Conservation (phyloP, 2,329 filamentous ascomycete genomes). For the Chalaropsis ovoidea region DNA sequence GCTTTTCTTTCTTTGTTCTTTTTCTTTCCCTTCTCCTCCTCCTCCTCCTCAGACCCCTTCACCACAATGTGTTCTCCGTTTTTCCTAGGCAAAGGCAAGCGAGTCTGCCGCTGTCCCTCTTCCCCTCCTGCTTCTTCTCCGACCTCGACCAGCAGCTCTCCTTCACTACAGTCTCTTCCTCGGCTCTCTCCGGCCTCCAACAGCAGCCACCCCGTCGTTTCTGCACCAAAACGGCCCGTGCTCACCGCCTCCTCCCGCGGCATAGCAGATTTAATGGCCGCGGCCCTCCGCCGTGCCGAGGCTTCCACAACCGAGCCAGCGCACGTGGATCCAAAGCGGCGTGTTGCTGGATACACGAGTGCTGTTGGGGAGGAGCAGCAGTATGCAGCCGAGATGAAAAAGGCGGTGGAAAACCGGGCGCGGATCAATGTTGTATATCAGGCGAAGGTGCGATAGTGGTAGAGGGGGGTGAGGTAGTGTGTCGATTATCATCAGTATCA, state of each 20-base stretch:
- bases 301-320: background rate
- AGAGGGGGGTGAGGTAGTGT: background rate
- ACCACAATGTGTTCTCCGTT: constrained; percentile 22
- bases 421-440: background rate
- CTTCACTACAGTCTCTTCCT: background rate
- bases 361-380: background rate
- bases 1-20: background rate
- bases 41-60: background rate
- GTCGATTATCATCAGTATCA: too few relatives aligned
- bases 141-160: background rate
- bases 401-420: background rate
- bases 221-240: background rate
- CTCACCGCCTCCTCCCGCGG: background rate
- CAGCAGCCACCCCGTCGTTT: background rate
- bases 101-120: constrained; percentile 8
- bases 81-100: constrained; percentile 21
- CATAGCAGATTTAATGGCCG: background rate
- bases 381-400: constrained; percentile 1
- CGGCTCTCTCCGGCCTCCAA: background rate
- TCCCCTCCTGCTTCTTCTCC: background rate
- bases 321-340: background rate
- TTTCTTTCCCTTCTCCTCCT: background rate
- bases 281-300: background rate
- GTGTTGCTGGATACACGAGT: background rate
- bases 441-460: background rate